Conservation (phyloP, 345 rosid species). For the Pelargonium nanum region DNA sequence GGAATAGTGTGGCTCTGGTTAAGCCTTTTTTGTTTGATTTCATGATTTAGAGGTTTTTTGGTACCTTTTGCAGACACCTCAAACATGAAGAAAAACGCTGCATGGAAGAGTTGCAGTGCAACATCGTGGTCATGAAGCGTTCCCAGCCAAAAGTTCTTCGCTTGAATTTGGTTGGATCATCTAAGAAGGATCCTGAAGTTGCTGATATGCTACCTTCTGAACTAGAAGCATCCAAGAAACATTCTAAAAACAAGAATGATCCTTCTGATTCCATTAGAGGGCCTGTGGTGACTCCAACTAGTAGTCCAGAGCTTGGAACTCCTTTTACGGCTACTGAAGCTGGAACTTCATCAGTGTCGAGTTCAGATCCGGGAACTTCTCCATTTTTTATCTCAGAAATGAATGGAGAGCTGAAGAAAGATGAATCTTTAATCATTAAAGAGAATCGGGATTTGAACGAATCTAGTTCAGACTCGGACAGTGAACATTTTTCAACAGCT, state of each 20-base stretch:
- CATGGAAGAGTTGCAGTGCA: slow-evolving; percentile 94
- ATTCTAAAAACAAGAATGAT: slow-evolving; percentile 27
- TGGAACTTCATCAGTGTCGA: slow-evolving; percentile 92
- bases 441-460: slow-evolving; percentile 40
- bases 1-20: no score
- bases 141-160: slow-evolving; percentile 90
- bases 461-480: slow-evolving; percentile 72
- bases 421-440: slow-evolving; percentile 40
- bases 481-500: slow-evolving; percentile 59
- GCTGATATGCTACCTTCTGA: slow-evolving; percentile 29
- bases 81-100: slow-evolving; percentile 77
- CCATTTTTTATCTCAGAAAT: slow-evolving; percentile 55
- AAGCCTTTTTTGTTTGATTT: no score
- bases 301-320: slow-evolving; percentile 95
- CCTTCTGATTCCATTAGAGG: slow-evolving; percentile 48
- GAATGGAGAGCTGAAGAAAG: slow-evolving; percentile 59
- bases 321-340: slow-evolving; percentile 94
- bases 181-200: slow-evolving; percentile 41
- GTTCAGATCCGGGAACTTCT: slow-evolving; percentile 91
- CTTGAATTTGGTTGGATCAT: slow-evolving; percentile 73
- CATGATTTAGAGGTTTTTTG: background rate
- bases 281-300: slow-evolving; percentile 75
- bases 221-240: slow-evolving; percentile 33
- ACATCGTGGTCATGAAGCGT: slow-evolving; percentile 89
- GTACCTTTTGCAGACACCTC: slow-evolving; percentile 43